A percentile compares a stretch with the other conserved stretches of the same genome.
phyloP scores from a whole-genome alignment of 371 early-diverging fungal genomes.

The Nematocida sp. region DNA sequence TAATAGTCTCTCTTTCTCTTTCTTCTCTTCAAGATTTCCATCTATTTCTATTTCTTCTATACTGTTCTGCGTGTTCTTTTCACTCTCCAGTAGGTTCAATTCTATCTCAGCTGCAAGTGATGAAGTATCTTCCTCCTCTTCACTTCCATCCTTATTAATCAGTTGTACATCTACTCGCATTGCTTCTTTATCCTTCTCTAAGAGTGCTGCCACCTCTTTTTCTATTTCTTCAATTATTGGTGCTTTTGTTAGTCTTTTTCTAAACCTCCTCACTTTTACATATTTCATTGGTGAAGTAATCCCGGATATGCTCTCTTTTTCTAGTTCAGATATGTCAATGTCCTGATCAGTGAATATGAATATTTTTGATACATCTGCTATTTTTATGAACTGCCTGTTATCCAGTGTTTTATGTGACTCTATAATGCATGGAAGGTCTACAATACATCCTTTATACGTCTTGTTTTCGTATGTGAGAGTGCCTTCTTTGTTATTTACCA shows the following conservation, averaged over 20 bases:
- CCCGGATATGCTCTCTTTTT: slow-evolving; percentile 71
- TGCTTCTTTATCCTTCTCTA: slow-evolving; percentile 78
- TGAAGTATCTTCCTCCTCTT: slow-evolving; percentile 60
- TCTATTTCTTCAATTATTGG: slow-evolving; percentile 83
- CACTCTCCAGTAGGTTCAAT: slow-evolving; percentile 52
- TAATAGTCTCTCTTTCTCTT: slow-evolving; percentile 2
- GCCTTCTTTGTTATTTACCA: slow-evolving; percentile 36
- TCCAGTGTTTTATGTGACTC: slow-evolving; percentile 90
- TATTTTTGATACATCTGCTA: slow-evolving; percentile 75
- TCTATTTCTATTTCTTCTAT: background rate
- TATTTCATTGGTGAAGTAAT: slow-evolving; percentile 82
- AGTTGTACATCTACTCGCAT: slow-evolving; percentile 71
- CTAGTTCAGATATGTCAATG: background rate
- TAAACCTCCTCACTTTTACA: slow-evolving; percentile 79
- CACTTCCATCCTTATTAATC: slow-evolving; percentile 67
- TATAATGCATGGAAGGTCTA: slow-evolving; percentile 80
- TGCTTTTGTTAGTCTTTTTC: slow-evolving; percentile 73
- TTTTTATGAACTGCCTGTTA: slow-evolving; percentile 86
- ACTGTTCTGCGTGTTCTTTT: slow-evolving; percentile 17
- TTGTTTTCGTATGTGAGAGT: slow-evolving; percentile 47
- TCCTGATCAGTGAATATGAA: slow-evolving; percentile 60
- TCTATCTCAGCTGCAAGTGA: slow-evolving; percentile 59
- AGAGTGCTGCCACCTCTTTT: slow-evolving; percentile 77
- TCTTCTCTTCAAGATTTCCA: slow-evolving; percentile 12
- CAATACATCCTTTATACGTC: slow-evolving; percentile 38